Conservation (phyloP, 2,329 filamentous ascomycete species). For the Curvularia lunata region DNA sequence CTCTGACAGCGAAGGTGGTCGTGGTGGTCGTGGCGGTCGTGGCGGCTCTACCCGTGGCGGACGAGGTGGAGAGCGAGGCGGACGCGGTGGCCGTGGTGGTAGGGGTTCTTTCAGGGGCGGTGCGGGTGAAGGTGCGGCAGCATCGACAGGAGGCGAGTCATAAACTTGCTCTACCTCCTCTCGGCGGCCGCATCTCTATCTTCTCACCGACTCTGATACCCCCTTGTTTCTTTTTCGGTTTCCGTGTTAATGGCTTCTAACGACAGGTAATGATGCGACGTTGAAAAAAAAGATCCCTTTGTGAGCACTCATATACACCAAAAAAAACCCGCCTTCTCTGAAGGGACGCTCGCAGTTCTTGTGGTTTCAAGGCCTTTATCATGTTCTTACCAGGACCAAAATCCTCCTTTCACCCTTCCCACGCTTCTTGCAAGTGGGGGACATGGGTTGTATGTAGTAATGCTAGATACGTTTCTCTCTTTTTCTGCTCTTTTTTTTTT, state of each 20-base stretch:
- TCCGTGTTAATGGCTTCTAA: conserved; percentile 14
- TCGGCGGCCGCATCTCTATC: conserved; percentile 15
- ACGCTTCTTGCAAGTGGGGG: background rate
- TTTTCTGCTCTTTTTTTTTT: background rate
- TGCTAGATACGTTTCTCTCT: background rate
- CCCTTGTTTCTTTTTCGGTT: conserved; percentile 34
- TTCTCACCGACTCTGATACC: conserved; percentile 42
- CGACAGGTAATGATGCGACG: conserved; percentile 7
- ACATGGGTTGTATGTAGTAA: background rate
- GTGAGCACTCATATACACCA: background rate
- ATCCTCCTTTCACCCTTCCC: background rate
- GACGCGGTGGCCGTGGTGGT: conserved; percentile 52
- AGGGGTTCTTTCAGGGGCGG: conserved; percentile 43
- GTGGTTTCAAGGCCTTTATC: background rate
- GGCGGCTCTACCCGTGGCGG: conserved; percentile 57
- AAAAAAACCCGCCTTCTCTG: background rate
- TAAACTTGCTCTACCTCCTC: conserved; percentile 22
- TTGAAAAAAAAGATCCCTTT: background rate
- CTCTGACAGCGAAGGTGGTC: conserved; percentile 75
- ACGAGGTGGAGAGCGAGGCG: conserved; percentile 54
- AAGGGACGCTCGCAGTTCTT: background rate
- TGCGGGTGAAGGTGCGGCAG: conserved; percentile 45
- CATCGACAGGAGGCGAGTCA: conserved; percentile 49
- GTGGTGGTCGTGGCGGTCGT: conserved; percentile 61
- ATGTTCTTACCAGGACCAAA: background rate